Conservation (phyloP, 2,329 filamentous ascomycete species). For the Talaromyces pinophilus region DNA sequence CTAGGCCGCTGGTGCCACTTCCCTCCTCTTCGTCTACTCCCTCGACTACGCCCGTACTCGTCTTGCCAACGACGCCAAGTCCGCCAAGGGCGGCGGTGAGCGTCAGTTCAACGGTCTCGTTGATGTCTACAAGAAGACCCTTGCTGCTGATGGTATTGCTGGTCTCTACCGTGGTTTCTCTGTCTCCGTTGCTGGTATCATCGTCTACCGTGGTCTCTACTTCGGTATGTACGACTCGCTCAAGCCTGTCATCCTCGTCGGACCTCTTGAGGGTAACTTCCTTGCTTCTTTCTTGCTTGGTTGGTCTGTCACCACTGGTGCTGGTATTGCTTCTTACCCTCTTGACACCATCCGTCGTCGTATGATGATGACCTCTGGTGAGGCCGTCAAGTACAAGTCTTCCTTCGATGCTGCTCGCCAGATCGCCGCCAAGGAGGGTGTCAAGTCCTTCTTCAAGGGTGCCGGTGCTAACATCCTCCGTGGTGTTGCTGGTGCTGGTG, state of each 20-base stretch:
- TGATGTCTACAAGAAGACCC: constrained; percentile 99
- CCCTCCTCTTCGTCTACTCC: constrained; percentile 99
- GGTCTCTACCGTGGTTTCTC: constrained; percentile 99
- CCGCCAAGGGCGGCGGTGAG: constrained; percentile 88
- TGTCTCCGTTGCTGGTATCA: constrained; percentile 97
- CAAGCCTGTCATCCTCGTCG: constrained; percentile 96
- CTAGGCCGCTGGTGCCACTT: constrained; percentile 96
- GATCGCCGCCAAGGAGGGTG: constrained; percentile 95
- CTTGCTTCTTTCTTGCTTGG: constrained; percentile 98
- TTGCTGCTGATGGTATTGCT: constrained; percentile 96
- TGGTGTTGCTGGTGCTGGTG: constrained; percentile 99
- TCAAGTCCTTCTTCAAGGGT: constrained; percentile 99
- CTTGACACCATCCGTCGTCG: constrained; percentile 99
- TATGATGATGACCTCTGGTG: constrained; percentile 99
- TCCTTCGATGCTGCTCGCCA: constrained; percentile 93
- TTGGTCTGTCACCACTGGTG: constrained; percentile 99
- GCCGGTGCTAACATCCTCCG: constrained; percentile 99
- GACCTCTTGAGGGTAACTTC: constrained; percentile 95
- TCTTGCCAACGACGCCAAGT: constrained; percentile 99
- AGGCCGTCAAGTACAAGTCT: constrained; percentile 99
- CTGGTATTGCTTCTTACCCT: constrained; percentile 99
- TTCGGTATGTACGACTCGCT: constrained; percentile 99
- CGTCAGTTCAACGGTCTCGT: constrained; percentile 99
- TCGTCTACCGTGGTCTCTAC: constrained; percentile 99
- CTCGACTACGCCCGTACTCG: constrained; percentile 99